Evolutionary conservation across 148 eudicot genomes (phyloP).

Genomic region (Arctostaphylos glauca): DNA sequence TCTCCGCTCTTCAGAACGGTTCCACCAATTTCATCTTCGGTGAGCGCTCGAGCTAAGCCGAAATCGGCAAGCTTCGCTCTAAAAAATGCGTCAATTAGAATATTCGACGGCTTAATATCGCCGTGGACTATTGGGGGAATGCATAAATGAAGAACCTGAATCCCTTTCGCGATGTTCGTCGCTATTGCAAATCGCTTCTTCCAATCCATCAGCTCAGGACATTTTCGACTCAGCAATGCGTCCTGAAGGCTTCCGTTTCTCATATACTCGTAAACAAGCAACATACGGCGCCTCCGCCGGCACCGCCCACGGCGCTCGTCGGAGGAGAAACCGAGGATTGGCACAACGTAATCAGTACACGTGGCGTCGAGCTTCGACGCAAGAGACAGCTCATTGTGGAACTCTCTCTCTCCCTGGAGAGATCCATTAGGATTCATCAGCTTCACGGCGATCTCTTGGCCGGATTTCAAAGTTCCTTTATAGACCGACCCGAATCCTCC

Average conservation of each 20-base stretch:
- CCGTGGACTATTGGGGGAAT: conserved; percentile 75
- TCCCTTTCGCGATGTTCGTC: conserved; percentile 52
- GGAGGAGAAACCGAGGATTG: conserved; percentile 59
- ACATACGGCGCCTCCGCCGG: conserved; percentile 27
- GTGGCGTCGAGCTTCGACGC: conserved; percentile 40
- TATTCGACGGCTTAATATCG: conserved; percentile 86
- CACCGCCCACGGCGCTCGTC: conserved; percentile 14
- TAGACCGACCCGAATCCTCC: conserved; percentile 94
- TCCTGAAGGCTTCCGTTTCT: conserved; percentile 83
- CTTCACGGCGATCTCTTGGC: conserved; percentile 67
- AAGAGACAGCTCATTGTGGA: conserved; percentile 69
- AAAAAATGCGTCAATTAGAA: conserved; percentile 59
- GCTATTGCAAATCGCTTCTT: conserved; percentile 46
- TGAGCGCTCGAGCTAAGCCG: conserved; percentile 63
- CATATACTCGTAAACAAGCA: conserved; percentile 77
- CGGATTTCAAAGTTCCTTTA: conserved; percentile 56
- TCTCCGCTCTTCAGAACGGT: conserved; percentile 24
- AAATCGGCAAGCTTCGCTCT: conserved; percentile 89
- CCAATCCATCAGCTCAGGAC: conserved; percentile 63
- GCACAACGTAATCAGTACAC: conserved; percentile 36
- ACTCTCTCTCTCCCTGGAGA: conserved; percentile 85
- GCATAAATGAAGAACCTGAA: conserved; percentile 59
- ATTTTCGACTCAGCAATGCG: conserved; percentile 60
- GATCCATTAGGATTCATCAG: conserved; percentile 70
- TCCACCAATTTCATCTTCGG: conserved; percentile 29